These are phyloP conservation scores for Thinopyrum obtusiflorum DNA, from an alignment of 202 grass and related monocot species.

Conservation along the genomic window DNA sequence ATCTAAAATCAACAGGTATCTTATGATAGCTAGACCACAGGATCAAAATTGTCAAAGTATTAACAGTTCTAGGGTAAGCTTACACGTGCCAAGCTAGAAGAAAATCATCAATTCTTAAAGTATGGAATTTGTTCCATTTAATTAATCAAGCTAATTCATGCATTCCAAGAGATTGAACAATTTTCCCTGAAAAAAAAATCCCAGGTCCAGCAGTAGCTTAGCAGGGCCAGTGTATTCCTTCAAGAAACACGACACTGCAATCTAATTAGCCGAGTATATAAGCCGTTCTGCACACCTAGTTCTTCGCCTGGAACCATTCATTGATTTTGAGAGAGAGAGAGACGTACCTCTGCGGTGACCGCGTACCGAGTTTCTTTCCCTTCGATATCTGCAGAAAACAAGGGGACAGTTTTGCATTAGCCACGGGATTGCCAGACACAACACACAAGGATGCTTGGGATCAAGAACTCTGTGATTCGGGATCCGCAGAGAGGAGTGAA, in stretches of 20 bases:
- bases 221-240: background rate
- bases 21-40: background rate
- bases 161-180: background rate
- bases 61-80: background rate
- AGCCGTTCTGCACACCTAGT: background rate
- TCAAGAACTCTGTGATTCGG: too few species aligned
- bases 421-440: background rate
- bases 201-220: background rate
- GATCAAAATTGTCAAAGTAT: background rate
- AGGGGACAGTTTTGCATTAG: background rate
- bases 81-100: background rate
- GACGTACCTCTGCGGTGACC: constrained; percentile 60
- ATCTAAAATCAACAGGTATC: background rate
- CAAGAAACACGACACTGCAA: background rate
- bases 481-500: background rate
- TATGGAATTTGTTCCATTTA: background rate
- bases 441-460: background rate
- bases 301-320: background rate
- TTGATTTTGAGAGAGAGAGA: background rate
- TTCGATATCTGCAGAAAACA: constrained; percentile 50
- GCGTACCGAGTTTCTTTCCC: constrained; percentile 70
- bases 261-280: background rate
- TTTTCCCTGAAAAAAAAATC: background rate
- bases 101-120: background rate
- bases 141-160: background rate